Conservation (phyloP, 305 asterid genomes). For the Solanum hybrid region DNA sequence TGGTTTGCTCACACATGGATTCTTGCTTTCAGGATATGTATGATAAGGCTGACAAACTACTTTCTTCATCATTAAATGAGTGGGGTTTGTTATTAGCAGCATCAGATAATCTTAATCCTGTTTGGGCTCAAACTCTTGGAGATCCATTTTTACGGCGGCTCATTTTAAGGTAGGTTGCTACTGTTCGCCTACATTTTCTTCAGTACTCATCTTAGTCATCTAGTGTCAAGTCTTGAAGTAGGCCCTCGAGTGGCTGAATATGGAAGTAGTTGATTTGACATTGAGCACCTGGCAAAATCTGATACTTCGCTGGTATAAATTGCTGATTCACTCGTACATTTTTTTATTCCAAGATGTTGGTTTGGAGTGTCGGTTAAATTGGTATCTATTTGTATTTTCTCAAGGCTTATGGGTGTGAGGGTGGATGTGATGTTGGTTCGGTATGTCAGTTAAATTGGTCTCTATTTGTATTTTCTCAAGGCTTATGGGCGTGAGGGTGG, state of each 20-base stretch:
- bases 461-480: background rate
- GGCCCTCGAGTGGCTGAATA: background rate
- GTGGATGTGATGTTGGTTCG: background rate
- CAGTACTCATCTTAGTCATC: background rate
- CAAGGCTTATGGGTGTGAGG: background rate
- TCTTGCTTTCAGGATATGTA: conserved; percentile 55
- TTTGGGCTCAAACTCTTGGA: conserved; percentile 67
- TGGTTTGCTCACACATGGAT: conserved; percentile 1
- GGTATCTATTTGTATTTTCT: background rate
- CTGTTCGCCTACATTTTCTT: background rate
- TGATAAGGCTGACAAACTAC: conserved; percentile 57
- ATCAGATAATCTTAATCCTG: conserved; percentile 57
- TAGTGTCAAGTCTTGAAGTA: background rate
- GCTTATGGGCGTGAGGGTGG: background rate
- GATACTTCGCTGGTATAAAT: background rate
- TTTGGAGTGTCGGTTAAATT: background rate
- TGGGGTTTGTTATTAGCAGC: conserved; percentile 58
- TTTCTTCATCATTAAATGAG: conserved; percentile 52
- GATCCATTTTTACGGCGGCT: conserved; percentile 88
- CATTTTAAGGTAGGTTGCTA: conserved; percentile 50
- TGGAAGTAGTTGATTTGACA: background rate
- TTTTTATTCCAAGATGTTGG: background rate
- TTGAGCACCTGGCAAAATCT: background rate
- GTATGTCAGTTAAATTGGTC: background rate
- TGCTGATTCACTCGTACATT: background rate